Percentiles rank a stretch among this genome's conserved stretches.
Evolutionary conservation across 2,329 filamentous ascomycete genomes (phyloP).

Genomic region (Penicillium sp.): DNA sequence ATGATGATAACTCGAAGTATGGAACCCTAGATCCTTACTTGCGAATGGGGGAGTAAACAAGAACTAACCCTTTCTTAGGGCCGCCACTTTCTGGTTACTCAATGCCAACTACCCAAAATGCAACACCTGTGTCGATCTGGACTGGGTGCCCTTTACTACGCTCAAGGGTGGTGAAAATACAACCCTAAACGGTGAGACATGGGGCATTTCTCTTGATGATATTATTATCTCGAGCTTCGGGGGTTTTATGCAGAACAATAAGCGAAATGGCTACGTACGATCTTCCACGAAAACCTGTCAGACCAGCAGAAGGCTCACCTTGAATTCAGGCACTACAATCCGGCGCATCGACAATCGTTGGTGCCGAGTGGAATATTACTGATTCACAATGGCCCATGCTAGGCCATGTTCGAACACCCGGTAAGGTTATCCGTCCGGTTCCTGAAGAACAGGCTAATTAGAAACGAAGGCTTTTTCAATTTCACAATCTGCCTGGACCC

Average conservation of each 20-base stretch:
- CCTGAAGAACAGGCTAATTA: neutral
- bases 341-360: neutral
- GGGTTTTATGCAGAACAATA: neutral
- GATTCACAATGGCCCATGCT: neutral
- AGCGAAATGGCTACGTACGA: neutral
- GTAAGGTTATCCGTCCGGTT: neutral
- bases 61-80: too few species aligned
- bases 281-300: neutral
- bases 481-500: neutral
- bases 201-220: neutral
- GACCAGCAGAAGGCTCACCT: neutral
- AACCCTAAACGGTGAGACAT: neutral
- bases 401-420: neutral
- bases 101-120: neutral
- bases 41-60: too few species aligned
- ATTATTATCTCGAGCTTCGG: neutral
- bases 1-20: neutral
- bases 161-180: neutral
- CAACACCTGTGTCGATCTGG: neutral
- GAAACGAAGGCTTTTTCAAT: neutral
- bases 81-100: neutral
- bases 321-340: neutral
- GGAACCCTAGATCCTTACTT: neutral
- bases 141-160: neutral
- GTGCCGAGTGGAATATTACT: neutral